These are phyloP conservation scores for Knoxdaviesia capensis DNA, from an alignment of 2,329 filamentous ascomycete genomes.

Conservation along the genomic window DNA sequence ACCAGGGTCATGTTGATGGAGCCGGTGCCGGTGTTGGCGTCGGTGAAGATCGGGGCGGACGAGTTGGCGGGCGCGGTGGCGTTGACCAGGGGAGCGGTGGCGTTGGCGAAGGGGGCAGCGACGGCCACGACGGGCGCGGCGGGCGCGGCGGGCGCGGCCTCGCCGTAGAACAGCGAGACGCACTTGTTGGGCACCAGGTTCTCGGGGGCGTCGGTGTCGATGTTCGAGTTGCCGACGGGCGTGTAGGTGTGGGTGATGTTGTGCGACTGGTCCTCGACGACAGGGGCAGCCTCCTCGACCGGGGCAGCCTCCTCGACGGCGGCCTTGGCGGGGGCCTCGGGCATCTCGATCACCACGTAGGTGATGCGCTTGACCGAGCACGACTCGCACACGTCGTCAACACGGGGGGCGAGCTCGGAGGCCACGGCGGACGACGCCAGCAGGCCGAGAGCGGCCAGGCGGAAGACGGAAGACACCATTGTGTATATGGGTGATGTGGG, in stretches of 20 bases:
- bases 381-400: background rate
- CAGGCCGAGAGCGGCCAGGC: slow-evolving; percentile 2
- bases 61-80: slow-evolving; percentile 6
- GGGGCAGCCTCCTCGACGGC: background rate
- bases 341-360: background rate
- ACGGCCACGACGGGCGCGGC: background rate
- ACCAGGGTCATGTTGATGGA: slow-evolving; percentile 8
- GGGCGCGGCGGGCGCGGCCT: background rate
- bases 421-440: slow-evolving; percentile 1
- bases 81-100: slow-evolving; percentile 3
- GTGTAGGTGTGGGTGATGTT: background rate
- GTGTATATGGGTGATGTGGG: background rate
- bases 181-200: slow-evolving; percentile 7
- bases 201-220: slow-evolving; percentile 3
- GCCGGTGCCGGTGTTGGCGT: slow-evolving; percentile 3
- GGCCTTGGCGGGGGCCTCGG: background rate
- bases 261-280: background rate
- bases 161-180: slow-evolving; percentile 6
- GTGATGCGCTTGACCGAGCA: background rate
- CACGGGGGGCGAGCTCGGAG: background rate
- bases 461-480: slow-evolving; percentile 1
- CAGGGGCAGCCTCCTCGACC: background rate
- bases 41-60: slow-evolving; percentile 6
- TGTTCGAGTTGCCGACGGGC: background rate
- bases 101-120: background rate